phyloP scores from a whole-genome alignment of 371 early-diverging fungal species.

The Mortierella sp. region DNA sequence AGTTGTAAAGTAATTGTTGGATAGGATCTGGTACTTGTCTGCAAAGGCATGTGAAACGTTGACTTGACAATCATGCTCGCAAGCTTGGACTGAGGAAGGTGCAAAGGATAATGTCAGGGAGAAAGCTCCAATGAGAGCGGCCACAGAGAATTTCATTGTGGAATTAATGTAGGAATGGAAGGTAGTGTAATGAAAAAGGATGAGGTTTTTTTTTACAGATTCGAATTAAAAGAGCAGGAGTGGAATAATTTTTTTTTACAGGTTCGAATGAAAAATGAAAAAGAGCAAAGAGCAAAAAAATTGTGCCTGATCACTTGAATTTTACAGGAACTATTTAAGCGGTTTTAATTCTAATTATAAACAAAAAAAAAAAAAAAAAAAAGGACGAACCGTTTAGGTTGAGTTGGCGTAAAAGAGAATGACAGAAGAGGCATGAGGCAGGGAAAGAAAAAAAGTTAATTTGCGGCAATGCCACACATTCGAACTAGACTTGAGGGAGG shows the following conservation, averaged over 20 bases:
- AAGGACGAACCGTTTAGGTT: background rate
- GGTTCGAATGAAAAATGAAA: no score
- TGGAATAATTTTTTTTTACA: no score
- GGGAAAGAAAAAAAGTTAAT: background rate
- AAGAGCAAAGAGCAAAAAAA: no score
- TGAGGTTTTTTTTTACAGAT: no score
- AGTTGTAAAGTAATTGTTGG: conserved; percentile 37
- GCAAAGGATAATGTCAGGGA: conserved; percentile 9
- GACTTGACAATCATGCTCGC: conserved; percentile 69
- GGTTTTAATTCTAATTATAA: background rate
- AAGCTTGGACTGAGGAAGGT: conserved; percentile 47
- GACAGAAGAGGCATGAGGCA: background rate
- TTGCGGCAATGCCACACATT: no score
- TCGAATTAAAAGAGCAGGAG: no score
- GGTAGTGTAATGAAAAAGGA: background rate
- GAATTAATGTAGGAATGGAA: no score
- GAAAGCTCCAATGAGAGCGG: conserved; percentile 13
- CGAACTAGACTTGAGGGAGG: no score
- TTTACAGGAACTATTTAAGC: no score
- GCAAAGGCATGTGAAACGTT: conserved; percentile 66
- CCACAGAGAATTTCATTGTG: conserved; percentile 13
- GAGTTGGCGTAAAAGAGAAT: background rate
- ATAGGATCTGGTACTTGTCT: conserved; percentile 59
- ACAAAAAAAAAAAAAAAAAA: background rate
- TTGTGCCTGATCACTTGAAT: no score